Percentiles rank a stretch among this genome's conserved stretches.
phyloP scores from a whole-genome alignment of 495 filamentous ascomycete genomes.

The Penicillium chermesinum region DNA sequence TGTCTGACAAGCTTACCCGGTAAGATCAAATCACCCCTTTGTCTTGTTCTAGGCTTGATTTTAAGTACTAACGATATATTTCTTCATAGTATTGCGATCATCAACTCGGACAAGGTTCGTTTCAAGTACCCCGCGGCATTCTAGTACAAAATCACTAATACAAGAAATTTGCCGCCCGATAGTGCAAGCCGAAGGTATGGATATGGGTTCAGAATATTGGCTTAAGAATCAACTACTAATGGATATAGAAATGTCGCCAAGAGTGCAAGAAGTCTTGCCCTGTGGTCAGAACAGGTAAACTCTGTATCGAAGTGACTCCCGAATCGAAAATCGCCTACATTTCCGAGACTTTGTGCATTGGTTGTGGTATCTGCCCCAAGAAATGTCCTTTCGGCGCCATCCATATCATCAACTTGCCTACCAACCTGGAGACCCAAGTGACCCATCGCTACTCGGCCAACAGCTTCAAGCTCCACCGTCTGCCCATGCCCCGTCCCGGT shows the following conservation, averaged over 20 bases:
- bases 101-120: slow-evolving; percentile 91
- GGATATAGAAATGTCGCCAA: slow-evolving; percentile 78
- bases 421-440: slow-evolving; percentile 94
- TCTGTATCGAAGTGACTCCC: slow-evolving; percentile 89
- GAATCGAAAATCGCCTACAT: slow-evolving; percentile 97
- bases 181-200: slow-evolving; percentile 96
- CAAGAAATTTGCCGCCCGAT: slow-evolving; percentile 15
- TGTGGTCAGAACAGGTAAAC: slow-evolving; percentile 94
- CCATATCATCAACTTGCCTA: slow-evolving; percentile 98
- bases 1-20: slow-evolving; percentile 87
- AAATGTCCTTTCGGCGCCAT: slow-evolving; percentile 99
- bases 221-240: background rate
- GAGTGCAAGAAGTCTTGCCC: slow-evolving; percentile 99
- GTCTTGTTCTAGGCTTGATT: background rate
- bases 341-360: slow-evolving; percentile 89
- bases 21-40: slow-evolving; percentile 29
- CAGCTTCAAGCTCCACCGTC: slow-evolving; percentile 97
- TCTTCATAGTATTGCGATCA: slow-evolving; percentile 80
- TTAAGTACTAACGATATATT: slow-evolving; percentile 12
- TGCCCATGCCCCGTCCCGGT: slow-evolving; percentile 91
- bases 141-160: slow-evolving; percentile 28
- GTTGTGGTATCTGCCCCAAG: slow-evolving; percentile 98
- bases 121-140: slow-evolving; percentile 29
- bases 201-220: background rate
- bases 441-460: slow-evolving; percentile 98